Evolutionary conservation across 2,329 filamentous ascomycete genomes (phyloP).

Genomic region (Pseudogymnoascus sp.): DNA sequence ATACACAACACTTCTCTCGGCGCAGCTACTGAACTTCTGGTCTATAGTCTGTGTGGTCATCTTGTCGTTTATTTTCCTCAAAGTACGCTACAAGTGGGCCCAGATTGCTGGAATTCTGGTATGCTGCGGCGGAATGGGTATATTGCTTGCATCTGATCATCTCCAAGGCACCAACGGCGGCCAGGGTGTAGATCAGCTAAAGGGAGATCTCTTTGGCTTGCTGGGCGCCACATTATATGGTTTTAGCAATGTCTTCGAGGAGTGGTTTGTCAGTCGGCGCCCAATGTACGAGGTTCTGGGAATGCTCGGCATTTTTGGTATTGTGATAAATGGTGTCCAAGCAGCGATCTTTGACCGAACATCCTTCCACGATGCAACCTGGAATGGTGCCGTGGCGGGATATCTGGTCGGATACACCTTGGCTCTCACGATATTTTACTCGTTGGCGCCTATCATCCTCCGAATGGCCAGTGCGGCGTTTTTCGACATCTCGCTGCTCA

Average conservation of each 20-base stretch:
- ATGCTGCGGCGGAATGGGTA: constrained; percentile 81
- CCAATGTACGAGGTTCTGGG: constrained; percentile 90
- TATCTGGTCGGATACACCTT: constrained; percentile 89
- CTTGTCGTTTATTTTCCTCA: constrained; percentile 72
- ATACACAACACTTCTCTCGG: constrained; percentile 84
- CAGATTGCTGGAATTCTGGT: constrained; percentile 83
- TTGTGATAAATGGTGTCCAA: constrained; percentile 85
- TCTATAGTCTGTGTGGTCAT: constrained; percentile 87
- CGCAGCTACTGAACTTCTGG: constrained; percentile 98
- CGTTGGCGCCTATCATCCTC: constrained; percentile 75
- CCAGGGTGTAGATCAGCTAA: constrained; percentile 62
- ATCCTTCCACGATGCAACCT: constrained; percentile 56
- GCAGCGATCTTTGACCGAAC: constrained; percentile 83
- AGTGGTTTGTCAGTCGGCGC: constrained; percentile 80
- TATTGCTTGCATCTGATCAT: constrained; percentile 81
- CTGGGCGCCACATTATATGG: constrained; percentile 88
- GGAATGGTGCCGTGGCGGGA: constrained; percentile 61
- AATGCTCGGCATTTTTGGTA: constrained; percentile 80
- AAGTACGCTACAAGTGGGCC: constrained; percentile 79
- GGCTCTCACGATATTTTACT: constrained; percentile 77
- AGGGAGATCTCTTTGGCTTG: constrained; percentile 87
- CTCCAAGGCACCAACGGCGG: constrained; percentile 67
- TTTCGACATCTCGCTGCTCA: constrained; percentile 91
- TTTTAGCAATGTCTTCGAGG: constrained; percentile 81
- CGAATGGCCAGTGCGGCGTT: constrained; percentile 87